These are phyloP conservation scores for Misopates orontium DNA, from an alignment of 257 asterid genomes.

Conservation along the genomic window DNA sequence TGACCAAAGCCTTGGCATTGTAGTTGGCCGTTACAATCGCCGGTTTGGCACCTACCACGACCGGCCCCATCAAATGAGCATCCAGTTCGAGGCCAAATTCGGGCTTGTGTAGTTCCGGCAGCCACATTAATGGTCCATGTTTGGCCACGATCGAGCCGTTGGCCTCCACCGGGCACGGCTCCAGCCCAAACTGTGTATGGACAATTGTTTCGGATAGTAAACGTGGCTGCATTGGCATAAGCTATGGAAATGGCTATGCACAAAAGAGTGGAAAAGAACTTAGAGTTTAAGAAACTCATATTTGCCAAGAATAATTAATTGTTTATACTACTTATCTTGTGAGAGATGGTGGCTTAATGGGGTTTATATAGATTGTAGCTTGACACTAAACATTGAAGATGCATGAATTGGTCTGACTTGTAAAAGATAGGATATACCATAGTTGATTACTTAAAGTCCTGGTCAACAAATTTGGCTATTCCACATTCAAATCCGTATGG, in stretches of 20 bases:
- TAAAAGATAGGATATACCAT: too few species aligned
- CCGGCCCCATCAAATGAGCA: slow-evolving; percentile 45
- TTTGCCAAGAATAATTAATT: neutral
- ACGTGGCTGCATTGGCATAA: slow-evolving; percentile 31
- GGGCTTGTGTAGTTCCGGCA: slow-evolving; percentile 31
- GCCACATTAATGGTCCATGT: slow-evolving; percentile 40
- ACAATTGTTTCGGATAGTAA: slow-evolving; percentile 46
- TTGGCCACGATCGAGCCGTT: slow-evolving; percentile 39
- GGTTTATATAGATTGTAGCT: too few species aligned
- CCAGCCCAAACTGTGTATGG: slow-evolving; percentile 49
- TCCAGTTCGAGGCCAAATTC: slow-evolving; percentile 42
- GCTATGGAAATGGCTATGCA: slow-evolving; percentile 24
- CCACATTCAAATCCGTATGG: too few species aligned
- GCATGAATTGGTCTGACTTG: too few species aligned
- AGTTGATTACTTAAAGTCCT: too few species aligned
- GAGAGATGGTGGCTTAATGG: too few species aligned
- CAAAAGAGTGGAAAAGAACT: neutral
- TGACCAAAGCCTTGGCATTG: slow-evolving; percentile 46
- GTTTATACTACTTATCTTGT: too few species aligned
- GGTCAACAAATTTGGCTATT: too few species aligned
- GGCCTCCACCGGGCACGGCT: slow-evolving; percentile 52
- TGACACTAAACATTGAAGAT: neutral
- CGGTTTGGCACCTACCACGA: slow-evolving; percentile 43
- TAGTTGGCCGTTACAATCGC: slow-evolving; percentile 50
- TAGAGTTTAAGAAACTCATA: slow-evolving; percentile 15